phyloP scores from a whole-genome alignment of 148 eudicot genomes.

The Rhododendron molle region DNA sequence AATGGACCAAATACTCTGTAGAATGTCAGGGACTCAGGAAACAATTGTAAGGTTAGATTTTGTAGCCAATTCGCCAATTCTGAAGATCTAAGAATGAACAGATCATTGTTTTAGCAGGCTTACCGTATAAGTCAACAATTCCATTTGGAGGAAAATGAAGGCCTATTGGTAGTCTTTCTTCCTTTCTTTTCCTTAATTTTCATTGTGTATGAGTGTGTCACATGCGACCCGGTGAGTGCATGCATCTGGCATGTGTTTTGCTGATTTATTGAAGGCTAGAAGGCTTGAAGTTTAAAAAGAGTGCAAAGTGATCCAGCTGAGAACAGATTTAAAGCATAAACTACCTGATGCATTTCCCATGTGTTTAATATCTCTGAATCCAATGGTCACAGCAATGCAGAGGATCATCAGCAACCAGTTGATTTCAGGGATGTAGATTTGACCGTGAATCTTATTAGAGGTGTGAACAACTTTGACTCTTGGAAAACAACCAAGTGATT shows the following conservation, averaged over 20 bases:
- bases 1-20: not conserved
- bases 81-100: not conserved
- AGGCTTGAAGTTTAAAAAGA: not conserved
- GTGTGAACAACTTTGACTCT: conserved; percentile 71
- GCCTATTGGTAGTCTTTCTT: not conserved
- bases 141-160: not conserved
- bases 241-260: not conserved
- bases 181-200: not conserved
- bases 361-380: conserved; percentile 68
- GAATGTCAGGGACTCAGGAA: not conserved
- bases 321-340: conserved; percentile 6
- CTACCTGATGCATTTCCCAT: conserved; percentile 61
- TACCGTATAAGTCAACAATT: not conserved
- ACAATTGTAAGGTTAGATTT: not conserved
- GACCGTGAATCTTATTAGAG: conserved; percentile 67
- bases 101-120: not conserved
- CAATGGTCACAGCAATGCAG: conserved; percentile 76
- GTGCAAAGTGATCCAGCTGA: not conserved
- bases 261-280: not conserved
- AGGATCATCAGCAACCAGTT: conserved; percentile 80
- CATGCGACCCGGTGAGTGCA: not conserved
- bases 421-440: conserved; percentile 81
- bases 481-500: conserved; percentile 60
- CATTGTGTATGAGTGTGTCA: not conserved
- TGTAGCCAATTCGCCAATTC: not conserved